These are phyloP conservation scores for Mycena floridula DNA, from an alignment of 768 basidiomycete species.

Conservation along the genomic window DNA sequence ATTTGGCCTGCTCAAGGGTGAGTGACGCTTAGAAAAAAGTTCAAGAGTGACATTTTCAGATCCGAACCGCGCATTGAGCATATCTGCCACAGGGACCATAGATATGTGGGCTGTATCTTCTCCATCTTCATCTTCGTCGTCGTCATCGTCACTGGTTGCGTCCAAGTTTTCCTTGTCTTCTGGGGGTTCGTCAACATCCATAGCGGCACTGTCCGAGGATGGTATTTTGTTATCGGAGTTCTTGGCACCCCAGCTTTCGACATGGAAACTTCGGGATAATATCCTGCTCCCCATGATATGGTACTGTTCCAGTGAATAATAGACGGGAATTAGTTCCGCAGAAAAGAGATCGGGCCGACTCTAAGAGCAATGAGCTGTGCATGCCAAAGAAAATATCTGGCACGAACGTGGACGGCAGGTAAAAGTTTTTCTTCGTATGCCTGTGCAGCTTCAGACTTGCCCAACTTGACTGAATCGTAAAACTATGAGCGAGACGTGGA, in stretches of 20 bases:
- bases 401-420: constrained; percentile 63
- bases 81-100: constrained; percentile 96
- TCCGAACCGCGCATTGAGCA: constrained; percentile 85
- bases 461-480: constrained; percentile 65
- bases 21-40: constrained; percentile 4
- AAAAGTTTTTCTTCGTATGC: constrained; percentile 63
- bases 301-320: constrained; percentile 69
- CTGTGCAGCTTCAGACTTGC: constrained; percentile 73
- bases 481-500: constrained; percentile 2
- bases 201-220: constrained; percentile 28
- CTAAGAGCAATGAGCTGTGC: constrained; percentile 29
- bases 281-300: constrained; percentile 91
- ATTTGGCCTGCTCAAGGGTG: constrained; percentile 52
- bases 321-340: constrained; percentile 28
- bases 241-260: constrained; percentile 44
- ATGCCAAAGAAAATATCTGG: constrained; percentile 1
- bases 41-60: constrained; percentile 67
- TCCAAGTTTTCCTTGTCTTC: constrained; percentile 7
- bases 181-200: constrained; percentile 32
- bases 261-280: constrained; percentile 86
- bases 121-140: constrained; percentile 39
- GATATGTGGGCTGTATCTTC: constrained; percentile 62
- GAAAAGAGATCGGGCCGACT: constrained; percentile 70
- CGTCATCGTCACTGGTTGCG: constrained; percentile 13
- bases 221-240: constrained; percentile 19